Conservation (phyloP, 495 filamentous ascomycete species). For the Penicillium angulare region DNA sequence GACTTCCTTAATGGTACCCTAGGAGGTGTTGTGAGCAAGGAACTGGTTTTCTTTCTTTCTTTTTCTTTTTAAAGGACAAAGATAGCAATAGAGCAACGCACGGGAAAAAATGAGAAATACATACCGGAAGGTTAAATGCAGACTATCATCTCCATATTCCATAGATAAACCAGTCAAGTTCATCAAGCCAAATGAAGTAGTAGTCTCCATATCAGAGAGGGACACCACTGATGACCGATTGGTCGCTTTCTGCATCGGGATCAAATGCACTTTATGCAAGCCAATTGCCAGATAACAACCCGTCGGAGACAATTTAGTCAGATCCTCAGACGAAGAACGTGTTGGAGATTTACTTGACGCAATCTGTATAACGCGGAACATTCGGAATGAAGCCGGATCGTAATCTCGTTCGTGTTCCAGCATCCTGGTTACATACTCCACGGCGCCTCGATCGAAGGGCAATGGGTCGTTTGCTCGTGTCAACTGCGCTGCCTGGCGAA, state of each 20-base stretch:
- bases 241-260: constrained; percentile 64
- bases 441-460: constrained; percentile 58
- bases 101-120: constrained; percentile 6
- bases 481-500: constrained; percentile 59
- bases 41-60: too few relatives aligned
- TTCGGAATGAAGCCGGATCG: constrained; percentile 65
- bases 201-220: constrained; percentile 46
- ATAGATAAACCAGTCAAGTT: constrained; percentile 67
- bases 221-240: constrained; percentile 56
- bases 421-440: constrained; percentile 62
- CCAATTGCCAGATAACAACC: constrained; percentile 86
- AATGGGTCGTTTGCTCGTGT: constrained; percentile 50
- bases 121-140: constrained; percentile 81
- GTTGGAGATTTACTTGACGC: constrained; percentile 55
- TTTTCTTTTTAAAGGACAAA: not conserved
- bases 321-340: constrained; percentile 70
- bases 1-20: constrained; percentile 65
- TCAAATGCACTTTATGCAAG: constrained; percentile 75
- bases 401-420: constrained; percentile 70
- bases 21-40: too few relatives aligned
- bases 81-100: not conserved
- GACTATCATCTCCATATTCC: constrained; percentile 74
- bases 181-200: constrained; percentile 67
- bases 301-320: constrained; percentile 68
- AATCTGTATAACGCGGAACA: constrained; percentile 83